A percentile compares a stretch with the other conserved stretches of the same genome.
phyloP scores from a whole-genome alignment of 441 rosid species.

The Pelargonium australe region DNA sequence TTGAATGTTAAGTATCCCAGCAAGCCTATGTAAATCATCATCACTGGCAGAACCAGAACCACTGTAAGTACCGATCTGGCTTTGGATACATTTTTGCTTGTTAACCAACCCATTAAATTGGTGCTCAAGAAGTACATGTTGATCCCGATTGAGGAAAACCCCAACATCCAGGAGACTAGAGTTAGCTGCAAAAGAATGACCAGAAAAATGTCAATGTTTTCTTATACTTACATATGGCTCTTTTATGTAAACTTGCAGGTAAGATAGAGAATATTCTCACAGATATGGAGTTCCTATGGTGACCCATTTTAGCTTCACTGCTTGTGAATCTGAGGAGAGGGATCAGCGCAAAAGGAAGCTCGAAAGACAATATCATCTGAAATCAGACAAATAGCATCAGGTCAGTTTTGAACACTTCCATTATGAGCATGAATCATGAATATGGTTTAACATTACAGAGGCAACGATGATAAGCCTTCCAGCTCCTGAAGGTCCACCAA shows the following conservation, averaged over 20 bases:
- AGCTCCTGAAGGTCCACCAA: constrained; percentile 90
- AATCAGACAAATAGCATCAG: constrained; percentile 1
- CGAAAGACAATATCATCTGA: constrained; percentile 95
- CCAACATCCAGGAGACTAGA: background rate
- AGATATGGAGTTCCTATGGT: constrained; percentile 38
- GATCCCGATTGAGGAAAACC: background rate
- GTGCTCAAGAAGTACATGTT: background rate
- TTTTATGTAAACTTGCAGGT: background rate
- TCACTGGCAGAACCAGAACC: background rate
- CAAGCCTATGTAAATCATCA: background rate
- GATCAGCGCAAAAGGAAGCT: constrained; percentile 84
- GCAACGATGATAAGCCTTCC: constrained; percentile 84
- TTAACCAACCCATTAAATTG: background rate
- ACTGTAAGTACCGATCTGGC: background rate
- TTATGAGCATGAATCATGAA: background rate
- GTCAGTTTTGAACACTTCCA: background rate
- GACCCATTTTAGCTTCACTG: constrained; percentile 81
- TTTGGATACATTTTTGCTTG: background rate
- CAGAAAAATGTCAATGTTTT: background rate
- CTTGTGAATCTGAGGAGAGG: constrained; percentile 96
- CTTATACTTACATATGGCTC: too few species aligned
- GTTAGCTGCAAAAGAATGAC: background rate
- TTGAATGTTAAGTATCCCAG: background rate
- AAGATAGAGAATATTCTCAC: background rate
- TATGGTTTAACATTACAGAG: constrained; percentile 38